phyloP scores from a whole-genome alignment of 192 early-diverging fungal species.

The Coemansia sp. region DNA sequence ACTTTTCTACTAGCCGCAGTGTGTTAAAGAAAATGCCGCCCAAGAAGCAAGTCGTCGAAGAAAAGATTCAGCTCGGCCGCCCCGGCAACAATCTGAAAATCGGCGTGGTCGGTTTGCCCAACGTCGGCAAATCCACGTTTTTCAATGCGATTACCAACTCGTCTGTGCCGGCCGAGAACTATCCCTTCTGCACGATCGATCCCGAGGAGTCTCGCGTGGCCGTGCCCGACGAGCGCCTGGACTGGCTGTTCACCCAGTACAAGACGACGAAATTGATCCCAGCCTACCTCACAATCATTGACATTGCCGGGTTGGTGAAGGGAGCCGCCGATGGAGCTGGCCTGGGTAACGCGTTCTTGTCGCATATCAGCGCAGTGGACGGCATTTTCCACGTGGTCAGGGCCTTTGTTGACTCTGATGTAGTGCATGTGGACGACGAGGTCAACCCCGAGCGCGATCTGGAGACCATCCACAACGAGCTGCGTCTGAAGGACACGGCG shows the following conservation, averaged over 20 bases:
- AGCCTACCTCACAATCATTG: slow-evolving; percentile 87
- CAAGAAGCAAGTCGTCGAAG: slow-evolving; percentile 75
- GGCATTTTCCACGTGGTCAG: slow-evolving; percentile 83
- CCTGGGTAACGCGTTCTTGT: slow-evolving; percentile 93
- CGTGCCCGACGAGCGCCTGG: slow-evolving; percentile 88
- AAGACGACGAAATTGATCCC: slow-evolving; percentile 66
- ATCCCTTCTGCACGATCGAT: slow-evolving; percentile 97
- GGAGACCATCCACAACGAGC: slow-evolving; percentile 92
- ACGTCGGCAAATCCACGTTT: slow-evolving; percentile 90
- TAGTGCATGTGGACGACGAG: slow-evolving; percentile 90
- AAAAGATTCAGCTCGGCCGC: slow-evolving; percentile 74
- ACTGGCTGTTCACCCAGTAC: slow-evolving; percentile 72
- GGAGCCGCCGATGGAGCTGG: slow-evolving; percentile 76
- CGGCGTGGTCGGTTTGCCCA: slow-evolving; percentile 97
- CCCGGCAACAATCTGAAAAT: slow-evolving; percentile 88
- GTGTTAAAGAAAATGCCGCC: slow-evolving; percentile 64
- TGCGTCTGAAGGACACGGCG: slow-evolving; percentile 91
- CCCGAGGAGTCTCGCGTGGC: slow-evolving; percentile 88
- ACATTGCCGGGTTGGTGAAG: slow-evolving; percentile 98
- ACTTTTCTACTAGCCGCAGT: not conserved
- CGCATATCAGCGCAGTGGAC: slow-evolving; percentile 83
- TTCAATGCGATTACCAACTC: slow-evolving; percentile 81
- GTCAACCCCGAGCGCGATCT: slow-evolving; percentile 91
- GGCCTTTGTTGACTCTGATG: slow-evolving; percentile 89
- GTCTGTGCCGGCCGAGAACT: slow-evolving; percentile 81